These are phyloP conservation scores for Bisporella sp. DNA, from an alignment of 2,329 filamentous ascomycete species.

Conservation along the genomic window DNA sequence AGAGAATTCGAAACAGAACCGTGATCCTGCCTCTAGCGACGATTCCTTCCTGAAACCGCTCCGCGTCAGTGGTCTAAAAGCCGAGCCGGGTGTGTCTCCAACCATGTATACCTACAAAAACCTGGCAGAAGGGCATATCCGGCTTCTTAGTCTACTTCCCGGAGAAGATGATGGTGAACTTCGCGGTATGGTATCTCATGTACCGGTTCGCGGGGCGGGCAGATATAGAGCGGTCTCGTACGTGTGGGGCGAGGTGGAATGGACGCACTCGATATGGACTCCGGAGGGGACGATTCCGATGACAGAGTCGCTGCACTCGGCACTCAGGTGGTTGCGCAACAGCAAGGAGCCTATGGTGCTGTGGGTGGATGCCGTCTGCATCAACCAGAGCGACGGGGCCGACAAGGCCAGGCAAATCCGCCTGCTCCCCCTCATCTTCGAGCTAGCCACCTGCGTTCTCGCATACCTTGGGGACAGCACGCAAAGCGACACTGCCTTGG, in stretches of 20 bases:
- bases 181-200: background rate
- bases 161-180: background rate
- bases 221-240: background rate
- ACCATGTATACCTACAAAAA: background rate
- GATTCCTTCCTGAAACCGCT: too few species aligned
- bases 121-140: background rate
- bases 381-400: slow-evolving; percentile 2
- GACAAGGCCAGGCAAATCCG: slow-evolving; percentile 4
- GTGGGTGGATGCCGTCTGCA: slow-evolving; percentile 5
- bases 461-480: slow-evolving; percentile 2
- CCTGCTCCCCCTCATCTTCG: slow-evolving; percentile 1
- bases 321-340: background rate
- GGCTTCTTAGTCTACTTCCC: background rate
- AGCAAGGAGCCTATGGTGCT: background rate
- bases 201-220: background rate
- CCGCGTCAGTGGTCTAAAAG: too few species aligned
- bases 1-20: too few species aligned
- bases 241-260: background rate
- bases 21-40: too few species aligned
- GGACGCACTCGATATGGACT: too few species aligned
- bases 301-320: too few species aligned
- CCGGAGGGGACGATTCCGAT: too few species aligned
- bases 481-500: too few species aligned
- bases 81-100: too few species aligned
- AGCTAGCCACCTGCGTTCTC: background rate